Evolutionary conservation across 2,329 filamentous ascomycete species (phyloP).

Genomic region (Pseudogymnoascus sp.): DNA sequence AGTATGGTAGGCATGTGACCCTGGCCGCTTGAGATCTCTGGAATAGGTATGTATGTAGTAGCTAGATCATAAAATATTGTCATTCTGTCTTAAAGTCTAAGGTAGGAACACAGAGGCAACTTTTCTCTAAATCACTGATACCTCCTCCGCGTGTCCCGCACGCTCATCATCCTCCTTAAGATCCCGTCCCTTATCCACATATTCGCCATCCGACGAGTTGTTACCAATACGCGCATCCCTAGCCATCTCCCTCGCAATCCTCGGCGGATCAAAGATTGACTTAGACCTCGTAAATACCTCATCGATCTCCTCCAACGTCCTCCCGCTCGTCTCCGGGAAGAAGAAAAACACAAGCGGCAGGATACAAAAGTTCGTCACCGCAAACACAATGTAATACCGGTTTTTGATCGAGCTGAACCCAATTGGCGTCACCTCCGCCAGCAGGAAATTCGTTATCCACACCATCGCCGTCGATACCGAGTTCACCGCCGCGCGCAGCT

Average conservation of each 20-base stretch:
- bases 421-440: constrained; percentile 24
- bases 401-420: constrained; percentile 26
- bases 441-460: constrained; percentile 11
- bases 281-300: constrained; percentile 31
- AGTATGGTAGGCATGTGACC: not conserved
- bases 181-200: not conserved
- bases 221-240: not conserved
- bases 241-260: constrained; percentile 3
- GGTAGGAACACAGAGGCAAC: not conserved
- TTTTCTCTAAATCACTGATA: not conserved
- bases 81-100: too few species aligned
- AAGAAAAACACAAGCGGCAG: constrained; percentile 52
- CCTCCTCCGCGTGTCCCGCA: not conserved
- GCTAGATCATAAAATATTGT: not conserved
- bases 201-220: not conserved
- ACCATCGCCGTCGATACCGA: constrained; percentile 36
- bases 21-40: not conserved
- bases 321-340: constrained; percentile 56
- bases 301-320: constrained; percentile 57
- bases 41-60: not conserved
- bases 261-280: not conserved
- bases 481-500: constrained; percentile 34
- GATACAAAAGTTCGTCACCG: constrained; percentile 21
- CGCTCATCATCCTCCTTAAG: not conserved
- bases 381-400: constrained; percentile 30